A percentile compares a stretch with the other conserved stretches of the same genome.
Conservation (phyloP, 495 filamentous ascomycete species). For the Pyrenula massariospora region DNA sequence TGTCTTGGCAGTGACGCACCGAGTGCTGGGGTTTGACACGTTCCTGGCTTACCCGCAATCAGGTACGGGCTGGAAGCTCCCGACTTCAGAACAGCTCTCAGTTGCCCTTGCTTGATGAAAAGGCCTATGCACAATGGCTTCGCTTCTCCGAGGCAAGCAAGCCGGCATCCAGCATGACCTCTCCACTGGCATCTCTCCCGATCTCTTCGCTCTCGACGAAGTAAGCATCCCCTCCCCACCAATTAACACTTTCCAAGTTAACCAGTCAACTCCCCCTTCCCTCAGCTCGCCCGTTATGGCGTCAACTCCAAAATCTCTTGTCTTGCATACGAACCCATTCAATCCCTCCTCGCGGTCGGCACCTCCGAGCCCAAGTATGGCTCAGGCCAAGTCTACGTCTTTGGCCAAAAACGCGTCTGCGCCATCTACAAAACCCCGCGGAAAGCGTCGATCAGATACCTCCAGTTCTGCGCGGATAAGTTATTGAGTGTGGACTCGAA, state of each 20-base stretch:
- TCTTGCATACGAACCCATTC: conserved; percentile 82
- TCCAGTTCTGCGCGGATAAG: conserved; percentile 70
- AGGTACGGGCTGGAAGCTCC: not conserved
- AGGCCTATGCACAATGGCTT: conserved; percentile 45
- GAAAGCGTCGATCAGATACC: conserved; percentile 54
- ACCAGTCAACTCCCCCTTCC: conserved; percentile 9
- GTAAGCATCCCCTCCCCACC: conserved; percentile 26
- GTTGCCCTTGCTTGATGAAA: not conserved
- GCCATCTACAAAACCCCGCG: conserved; percentile 53
- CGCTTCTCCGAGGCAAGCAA: conserved; percentile 85
- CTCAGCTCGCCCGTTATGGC: conserved; percentile 65
- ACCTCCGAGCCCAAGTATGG: conserved; percentile 73
- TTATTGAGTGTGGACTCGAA: conserved; percentile 72
- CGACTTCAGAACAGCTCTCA: not conserved
- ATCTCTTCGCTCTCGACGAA: conserved; percentile 72
- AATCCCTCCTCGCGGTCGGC: conserved; percentile 87
- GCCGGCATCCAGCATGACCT: conserved; percentile 84
- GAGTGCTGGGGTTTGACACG: not conserved
- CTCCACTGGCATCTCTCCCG: conserved; percentile 62
- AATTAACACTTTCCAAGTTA: conserved; percentile 7
- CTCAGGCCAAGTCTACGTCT: conserved; percentile 77
- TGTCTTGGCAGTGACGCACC: not conserved
- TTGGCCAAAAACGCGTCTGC: conserved; percentile 70
- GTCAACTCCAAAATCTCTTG: conserved; percentile 77
- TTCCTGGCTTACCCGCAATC: not conserved